phyloP scores from a whole-genome alignment of 371 early-diverging fungal species.

The Mortierella sp. region DNA sequence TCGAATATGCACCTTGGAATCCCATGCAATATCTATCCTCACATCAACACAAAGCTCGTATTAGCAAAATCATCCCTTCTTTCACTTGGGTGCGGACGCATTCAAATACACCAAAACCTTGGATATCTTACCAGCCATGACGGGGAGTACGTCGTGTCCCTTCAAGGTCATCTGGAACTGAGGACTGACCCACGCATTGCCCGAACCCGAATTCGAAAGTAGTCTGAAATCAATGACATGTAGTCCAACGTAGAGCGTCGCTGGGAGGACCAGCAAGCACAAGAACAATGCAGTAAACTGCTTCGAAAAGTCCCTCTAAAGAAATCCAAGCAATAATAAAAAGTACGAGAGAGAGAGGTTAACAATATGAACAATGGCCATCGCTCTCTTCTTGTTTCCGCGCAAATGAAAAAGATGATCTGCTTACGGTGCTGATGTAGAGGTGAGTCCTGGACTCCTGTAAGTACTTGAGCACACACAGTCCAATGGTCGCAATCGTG shows the following conservation, averaged over 20 bases:
- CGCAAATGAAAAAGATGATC: background rate
- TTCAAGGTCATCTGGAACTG: conserved; percentile 77
- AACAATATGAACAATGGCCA: conserved; percentile 53
- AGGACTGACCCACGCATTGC: conserved; percentile 83
- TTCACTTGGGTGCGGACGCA: background rate
- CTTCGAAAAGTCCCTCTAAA: conserved; percentile 50
- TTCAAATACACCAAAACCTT: background rate
- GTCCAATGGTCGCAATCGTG: conserved; percentile 92
- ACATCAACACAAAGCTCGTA: conserved; percentile 63
- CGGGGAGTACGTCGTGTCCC: conserved; percentile 31
- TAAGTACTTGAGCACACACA: conserved; percentile 42
- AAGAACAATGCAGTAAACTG: conserved; percentile 72
- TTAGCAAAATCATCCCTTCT: background rate
- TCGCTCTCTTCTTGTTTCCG: background rate
- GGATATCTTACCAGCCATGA: conserved; percentile 42
- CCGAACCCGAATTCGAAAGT: conserved; percentile 77
- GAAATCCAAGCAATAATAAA: background rate
- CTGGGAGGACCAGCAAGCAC: conserved; percentile 83
- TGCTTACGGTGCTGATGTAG: conserved; percentile 42
- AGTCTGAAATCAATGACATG: conserved; percentile 88
- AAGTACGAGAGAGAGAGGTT: conserved; percentile 76
- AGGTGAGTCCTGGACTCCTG: conserved; percentile 40
- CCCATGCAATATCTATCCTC: conserved; percentile 81
- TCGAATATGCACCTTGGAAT: conserved; percentile 79
- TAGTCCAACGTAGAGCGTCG: conserved; percentile 79